phyloP scores from a whole-genome alignment of 2,329 filamentous ascomycete genomes.

The Fusarium virguliforme region DNA sequence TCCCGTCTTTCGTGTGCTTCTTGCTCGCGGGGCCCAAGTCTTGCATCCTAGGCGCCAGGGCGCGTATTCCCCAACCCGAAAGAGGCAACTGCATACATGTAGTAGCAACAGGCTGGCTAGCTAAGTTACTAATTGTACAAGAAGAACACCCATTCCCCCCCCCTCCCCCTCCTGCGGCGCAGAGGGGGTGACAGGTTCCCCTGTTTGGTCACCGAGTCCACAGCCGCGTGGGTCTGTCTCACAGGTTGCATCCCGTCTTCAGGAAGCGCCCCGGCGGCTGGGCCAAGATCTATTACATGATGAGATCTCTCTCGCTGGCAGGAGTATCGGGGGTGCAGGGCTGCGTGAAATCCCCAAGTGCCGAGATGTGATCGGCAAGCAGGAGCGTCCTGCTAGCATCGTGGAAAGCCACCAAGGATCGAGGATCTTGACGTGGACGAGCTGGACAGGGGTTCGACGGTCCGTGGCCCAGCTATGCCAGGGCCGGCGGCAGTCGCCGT shows the following conservation, averaged over 20 bases:
- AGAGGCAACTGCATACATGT: background rate
- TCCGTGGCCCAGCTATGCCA: background rate
- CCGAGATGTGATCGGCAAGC: conserved; percentile 9
- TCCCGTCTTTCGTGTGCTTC: background rate
- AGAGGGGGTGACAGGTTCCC: conserved; percentile 20
- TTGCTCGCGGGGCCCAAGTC: background rate
- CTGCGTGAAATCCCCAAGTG: background rate
- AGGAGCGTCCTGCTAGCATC: background rate
- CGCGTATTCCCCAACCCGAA: conserved; percentile 3
- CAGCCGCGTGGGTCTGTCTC: conserved; percentile 36
- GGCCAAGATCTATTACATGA: conserved; percentile 5
- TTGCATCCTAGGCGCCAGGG: background rate
- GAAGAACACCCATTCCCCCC: background rate
- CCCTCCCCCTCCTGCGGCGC: background rate
- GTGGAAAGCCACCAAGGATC: background rate
- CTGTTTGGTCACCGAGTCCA: conserved; percentile 12
- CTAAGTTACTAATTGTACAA: background rate
- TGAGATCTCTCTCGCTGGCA: conserved; percentile 9
- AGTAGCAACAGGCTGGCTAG: background rate
- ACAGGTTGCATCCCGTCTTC: conserved; percentile 17
- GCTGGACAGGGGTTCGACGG: conserved; percentile 5
- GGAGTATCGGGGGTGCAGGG: conserved; percentile 2
- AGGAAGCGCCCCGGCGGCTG: conserved; percentile 5
- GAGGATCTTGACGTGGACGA: background rate
- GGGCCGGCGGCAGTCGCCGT: background rate